Evolutionary conservation across 768 basidiomycete genomes (phyloP).

Genomic region (Boletus tylopilopsis): DNA sequence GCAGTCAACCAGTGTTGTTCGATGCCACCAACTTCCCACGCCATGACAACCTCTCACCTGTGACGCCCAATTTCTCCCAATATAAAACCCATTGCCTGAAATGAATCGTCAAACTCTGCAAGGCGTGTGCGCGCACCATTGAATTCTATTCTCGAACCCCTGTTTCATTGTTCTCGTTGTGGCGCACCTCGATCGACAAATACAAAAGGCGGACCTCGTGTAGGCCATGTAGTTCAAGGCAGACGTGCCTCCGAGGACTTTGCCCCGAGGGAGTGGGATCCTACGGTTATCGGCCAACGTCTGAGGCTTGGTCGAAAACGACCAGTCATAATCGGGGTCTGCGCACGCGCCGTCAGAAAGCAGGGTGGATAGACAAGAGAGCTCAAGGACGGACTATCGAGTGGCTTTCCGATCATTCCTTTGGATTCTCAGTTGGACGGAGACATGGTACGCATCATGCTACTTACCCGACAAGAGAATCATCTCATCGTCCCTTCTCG

Average conservation of each 20-base stretch:
- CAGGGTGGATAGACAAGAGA: background rate
- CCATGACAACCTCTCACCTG: conserved; percentile 6
- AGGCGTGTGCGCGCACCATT: background rate
- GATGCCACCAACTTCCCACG: background rate
- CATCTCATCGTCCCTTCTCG: conserved; percentile 12
- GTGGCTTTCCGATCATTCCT: conserved; percentile 8
- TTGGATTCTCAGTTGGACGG: background rate
- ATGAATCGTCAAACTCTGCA: background rate
- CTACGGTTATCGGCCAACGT: conserved; percentile 2
- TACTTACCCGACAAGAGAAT: conserved; percentile 8
- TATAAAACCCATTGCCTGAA: background rate
- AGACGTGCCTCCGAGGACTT: conserved; percentile 15
- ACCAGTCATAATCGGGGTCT: conserved; percentile 19
- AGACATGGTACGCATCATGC: background rate
- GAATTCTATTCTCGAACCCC: conserved; percentile 15
- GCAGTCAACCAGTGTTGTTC: background rate
- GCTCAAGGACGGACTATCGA: no score
- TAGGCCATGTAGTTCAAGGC: conserved; percentile 12
- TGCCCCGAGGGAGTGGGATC: conserved; percentile 4
- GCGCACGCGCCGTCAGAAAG: background rate
- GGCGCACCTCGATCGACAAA: background rate
- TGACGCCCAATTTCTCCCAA: conserved; percentile 13
- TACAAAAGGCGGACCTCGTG: background rate
- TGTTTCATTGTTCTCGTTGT: background rate
- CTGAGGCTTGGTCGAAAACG: conserved; percentile 11